Evolutionary conservation across 2,329 filamentous ascomycete species (phyloP), one percentile per base, ranked within the genome.

Genomic region (Juglanconis juglandina): DNA sequence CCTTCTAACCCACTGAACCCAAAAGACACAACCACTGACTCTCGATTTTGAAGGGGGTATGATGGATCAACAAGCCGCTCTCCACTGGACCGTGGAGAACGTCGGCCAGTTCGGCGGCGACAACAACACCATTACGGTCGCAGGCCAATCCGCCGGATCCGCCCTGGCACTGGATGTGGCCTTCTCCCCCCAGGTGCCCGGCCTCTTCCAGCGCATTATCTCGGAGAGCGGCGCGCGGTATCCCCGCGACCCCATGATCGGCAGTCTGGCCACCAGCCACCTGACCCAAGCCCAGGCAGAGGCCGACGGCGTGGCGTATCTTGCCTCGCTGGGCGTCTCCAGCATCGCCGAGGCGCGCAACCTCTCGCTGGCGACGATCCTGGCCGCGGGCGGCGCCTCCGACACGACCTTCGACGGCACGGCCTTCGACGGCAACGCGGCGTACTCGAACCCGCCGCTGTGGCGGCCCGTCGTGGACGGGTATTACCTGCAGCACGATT

Each of bases 51-150:
- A 24, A 24, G 24, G 86, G 66, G 90, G 89, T 1, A 75, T 92
- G 1, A 81, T 83, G 42, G 89, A 92, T 69, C 88, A 91, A 70
- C 77, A 86, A 56, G 87, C 88, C 67, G 86, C 84, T 0, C 72
- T 92, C 9, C 70, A 88, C 63, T 92, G 89, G 89, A 82, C 91
- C 1, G 81, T 89, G 64, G 76, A 82, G 47, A 76, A 91, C 70
- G 89, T 91, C 47, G 64, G 70, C 6, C 70, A 83, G 70, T 92
- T 92, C 65, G 89, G 89, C 5, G 89, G 89, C 24, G 76, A 91
- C 64, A 85, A 87, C 1, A 68, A 77, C 0, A 87, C 88, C 65
- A 86, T 92, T 13, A 84, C 87, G 0, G 75, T 91, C 0, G 87
- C 84, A 13, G 90, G 89, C 11, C 84, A 81, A 62, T 89, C 85